A percentile compares a stretch with the other conserved stretches of the same genome.
Evolutionary conservation across 83 land plant species (phyloP).

Genomic region (Thuja plicata): DNA sequence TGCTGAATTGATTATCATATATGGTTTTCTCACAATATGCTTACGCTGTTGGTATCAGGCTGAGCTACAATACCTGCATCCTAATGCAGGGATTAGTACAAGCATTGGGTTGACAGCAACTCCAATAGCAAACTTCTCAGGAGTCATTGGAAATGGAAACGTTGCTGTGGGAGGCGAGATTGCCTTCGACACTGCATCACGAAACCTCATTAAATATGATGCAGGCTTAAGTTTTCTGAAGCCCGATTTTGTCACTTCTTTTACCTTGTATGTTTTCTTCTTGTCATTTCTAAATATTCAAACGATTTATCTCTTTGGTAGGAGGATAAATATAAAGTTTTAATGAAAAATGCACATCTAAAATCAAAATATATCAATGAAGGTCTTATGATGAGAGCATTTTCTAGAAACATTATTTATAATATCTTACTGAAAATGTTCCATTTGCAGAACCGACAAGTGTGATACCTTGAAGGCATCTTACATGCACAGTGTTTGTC

Average conservation of each 20-base stretch:
- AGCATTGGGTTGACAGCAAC: slow-evolving; percentile 78
- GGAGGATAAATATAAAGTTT: background rate
- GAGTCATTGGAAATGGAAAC: slow-evolving; percentile 57
- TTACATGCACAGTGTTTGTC: slow-evolving; percentile 66
- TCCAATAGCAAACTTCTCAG: slow-evolving; percentile 65
- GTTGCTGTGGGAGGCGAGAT: slow-evolving; percentile 71
- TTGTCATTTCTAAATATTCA: background rate
- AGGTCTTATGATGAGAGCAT: background rate
- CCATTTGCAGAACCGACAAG: slow-evolving; percentile 57
- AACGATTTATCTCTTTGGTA: background rate
- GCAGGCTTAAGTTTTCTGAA: slow-evolving; percentile 56
- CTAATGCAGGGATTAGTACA: slow-evolving; percentile 66
- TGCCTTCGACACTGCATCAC: slow-evolving; percentile 71
- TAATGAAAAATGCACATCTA: background rate
- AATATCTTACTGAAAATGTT: background rate
- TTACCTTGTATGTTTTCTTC: slow-evolving; percentile 50
- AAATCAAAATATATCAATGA: background rate
- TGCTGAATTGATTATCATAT: background rate
- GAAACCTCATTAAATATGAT: slow-evolving; percentile 57
- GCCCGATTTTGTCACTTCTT: slow-evolving; percentile 69
- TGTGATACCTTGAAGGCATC: slow-evolving; percentile 76
- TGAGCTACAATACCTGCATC: slow-evolving; percentile 85
- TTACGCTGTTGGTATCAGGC: slow-evolving; percentile 36
- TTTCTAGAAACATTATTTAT: background rate
- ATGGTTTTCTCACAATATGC: background rate